Percentiles rank a stretch among this genome's conserved stretches.
phyloP scores from a whole-genome alignment of 2,329 filamentous ascomycete genomes.

The Diplodia intermedia region DNA sequence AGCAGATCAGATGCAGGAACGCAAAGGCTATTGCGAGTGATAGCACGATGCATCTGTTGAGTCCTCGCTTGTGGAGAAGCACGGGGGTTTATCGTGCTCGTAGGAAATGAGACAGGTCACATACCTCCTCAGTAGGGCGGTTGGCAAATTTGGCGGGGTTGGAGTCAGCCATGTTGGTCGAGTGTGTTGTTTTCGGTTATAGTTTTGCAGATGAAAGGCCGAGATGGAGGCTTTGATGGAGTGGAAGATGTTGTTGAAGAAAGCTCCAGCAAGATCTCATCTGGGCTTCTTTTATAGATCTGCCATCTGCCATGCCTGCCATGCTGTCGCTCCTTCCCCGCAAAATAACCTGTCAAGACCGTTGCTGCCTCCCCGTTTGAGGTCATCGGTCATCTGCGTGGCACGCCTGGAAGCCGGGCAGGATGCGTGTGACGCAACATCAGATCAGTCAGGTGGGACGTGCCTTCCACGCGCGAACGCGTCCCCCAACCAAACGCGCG shows the following conservation, averaged over 20 bases:
- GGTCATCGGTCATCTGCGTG: no score
- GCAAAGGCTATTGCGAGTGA: background rate
- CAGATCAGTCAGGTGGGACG: conserved; percentile 10
- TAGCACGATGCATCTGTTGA: background rate
- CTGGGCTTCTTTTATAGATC: conserved; percentile 3
- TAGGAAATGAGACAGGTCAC: background rate
- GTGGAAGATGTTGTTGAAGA: background rate
- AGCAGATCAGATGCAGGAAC: background rate
- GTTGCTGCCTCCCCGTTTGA: conserved; percentile 8
- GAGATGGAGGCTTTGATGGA: conserved; percentile 22
- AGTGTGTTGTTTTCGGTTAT: background rate
- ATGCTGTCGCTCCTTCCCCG: background rate
- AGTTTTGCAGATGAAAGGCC: conserved; percentile 21
- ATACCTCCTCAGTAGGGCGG: conserved; percentile 55
- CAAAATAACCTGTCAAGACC: background rate
- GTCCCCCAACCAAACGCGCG: conserved; percentile 15
- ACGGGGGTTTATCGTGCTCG: background rate
- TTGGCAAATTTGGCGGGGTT: conserved; percentile 63
- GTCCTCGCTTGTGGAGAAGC: background rate
- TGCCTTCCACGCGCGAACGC: conserved; percentile 3
- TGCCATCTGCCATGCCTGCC: no score
- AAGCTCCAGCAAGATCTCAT: background rate
- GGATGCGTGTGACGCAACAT: conserved; percentile 14
- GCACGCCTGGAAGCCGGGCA: background rate
- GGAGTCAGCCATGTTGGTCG: conserved; percentile 45